Evolutionary conservation across 2,329 filamentous ascomycete species (phyloP).

Genomic region (Aspergillus pseudoglaucus): DNA sequence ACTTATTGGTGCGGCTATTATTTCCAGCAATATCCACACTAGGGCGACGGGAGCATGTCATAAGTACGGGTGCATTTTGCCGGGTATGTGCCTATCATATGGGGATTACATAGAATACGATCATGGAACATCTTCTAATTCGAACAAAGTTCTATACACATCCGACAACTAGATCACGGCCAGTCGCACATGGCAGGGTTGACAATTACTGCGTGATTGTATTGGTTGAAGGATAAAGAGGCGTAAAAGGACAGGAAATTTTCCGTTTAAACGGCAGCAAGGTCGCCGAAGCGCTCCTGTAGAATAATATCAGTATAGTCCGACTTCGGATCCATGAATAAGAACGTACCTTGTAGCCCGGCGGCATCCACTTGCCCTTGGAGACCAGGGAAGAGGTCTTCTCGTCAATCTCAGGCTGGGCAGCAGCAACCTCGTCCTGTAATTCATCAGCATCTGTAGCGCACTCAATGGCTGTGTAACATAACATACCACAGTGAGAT

Average conservation of each 20-base stretch:
- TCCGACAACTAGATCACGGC: slow-evolving; percentile 25
- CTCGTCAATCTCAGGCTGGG: slow-evolving; percentile 94
- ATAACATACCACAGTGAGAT: slow-evolving; percentile 83
- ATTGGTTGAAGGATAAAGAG: slow-evolving; percentile 25
- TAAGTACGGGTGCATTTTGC: not conserved
- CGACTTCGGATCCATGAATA: not conserved
- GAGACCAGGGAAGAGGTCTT: slow-evolving; percentile 90
- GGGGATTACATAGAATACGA: slow-evolving; percentile 6
- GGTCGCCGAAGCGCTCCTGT: slow-evolving; percentile 99
- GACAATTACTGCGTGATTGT: slow-evolving; percentile 25
- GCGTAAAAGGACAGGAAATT: slow-evolving; percentile 19
- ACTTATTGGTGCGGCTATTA: no score
- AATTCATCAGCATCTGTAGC: not conserved
- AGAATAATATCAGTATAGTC: slow-evolving; percentile 11
- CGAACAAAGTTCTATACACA: slow-evolving; percentile 38
- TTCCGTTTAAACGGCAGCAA: slow-evolving; percentile 75
- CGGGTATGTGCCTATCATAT: not conserved
- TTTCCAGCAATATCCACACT: no score
- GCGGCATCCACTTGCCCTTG: slow-evolving; percentile 97
- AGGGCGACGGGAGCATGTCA: no score
- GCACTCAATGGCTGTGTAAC: not conserved
- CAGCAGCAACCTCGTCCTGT: slow-evolving; percentile 88
- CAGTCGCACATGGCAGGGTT: slow-evolving; percentile 18
- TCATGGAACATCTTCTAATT: slow-evolving; percentile 22
- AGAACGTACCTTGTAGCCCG: slow-evolving; percentile 87